Evolutionary conservation across 495 filamentous ascomycete species (phyloP), one percentile per base, ranked within the genome.

Genomic region (Trichoderma gamsii): DNA sequence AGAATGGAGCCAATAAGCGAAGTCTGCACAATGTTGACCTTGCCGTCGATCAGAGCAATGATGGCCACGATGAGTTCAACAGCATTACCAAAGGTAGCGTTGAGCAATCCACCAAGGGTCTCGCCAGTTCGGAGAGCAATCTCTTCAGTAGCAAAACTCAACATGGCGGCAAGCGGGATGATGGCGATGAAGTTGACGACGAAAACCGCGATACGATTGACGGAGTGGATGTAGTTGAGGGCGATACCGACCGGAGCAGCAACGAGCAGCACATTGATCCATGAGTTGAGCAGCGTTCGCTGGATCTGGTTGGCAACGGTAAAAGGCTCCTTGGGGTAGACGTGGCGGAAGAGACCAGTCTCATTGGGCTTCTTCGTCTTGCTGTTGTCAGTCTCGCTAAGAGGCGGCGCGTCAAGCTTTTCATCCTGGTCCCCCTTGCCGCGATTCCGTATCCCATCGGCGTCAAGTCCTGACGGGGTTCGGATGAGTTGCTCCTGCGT

Each of bases 81-180:
- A 6, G 93, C 93, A 72, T 97, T 97, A 21, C 89, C 93, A 75
- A 97, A 96, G 27, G 88, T 87, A 29, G 93, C 93, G 74, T 97
- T 97, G 29, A 97, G 78, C 41, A 97, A 79, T 41, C 93, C 93
- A 67, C 93, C 93, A 38, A 96, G 76, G 6, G 90, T 92, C 71
- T 97, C 93, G 56, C 93, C 92, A 21, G 93, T 86, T 61, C 90
- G 89, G 16, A 89, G 86, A 9, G 90, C 86, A 71, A 97, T 82
- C 77, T 97, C 92, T 79, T 97, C 93, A 3, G 93, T 97, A 43
- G 92, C 92, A 77, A 94, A 96, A 73, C 92, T 92, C 70, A 97
- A 79, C 77, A 97, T 78, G 1, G 92, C 89, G n/a, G 93, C 93
- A 41, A 97, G 82, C 23, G 93, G 93, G 64, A 96, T 84, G 69